Conservation (phyloP, 2,329 filamentous ascomycete genomes). For the Didymella segeticola region DNA sequence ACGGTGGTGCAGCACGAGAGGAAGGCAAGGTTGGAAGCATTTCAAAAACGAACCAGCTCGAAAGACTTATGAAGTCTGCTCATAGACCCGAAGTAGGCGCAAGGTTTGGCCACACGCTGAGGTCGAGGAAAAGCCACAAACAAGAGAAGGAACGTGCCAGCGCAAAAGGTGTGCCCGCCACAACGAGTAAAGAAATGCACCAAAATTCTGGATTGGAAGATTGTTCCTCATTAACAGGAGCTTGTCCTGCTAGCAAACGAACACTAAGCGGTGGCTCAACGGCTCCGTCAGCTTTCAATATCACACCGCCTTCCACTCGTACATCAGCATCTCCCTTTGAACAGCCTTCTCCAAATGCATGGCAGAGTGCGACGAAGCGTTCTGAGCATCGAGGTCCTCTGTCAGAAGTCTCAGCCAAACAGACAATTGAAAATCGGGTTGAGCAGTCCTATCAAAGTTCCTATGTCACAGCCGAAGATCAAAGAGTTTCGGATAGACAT, state of each 20-base stretch:
- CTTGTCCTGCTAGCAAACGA: neutral
- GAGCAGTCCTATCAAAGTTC: no score
- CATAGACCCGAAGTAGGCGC: conserved; percentile 1
- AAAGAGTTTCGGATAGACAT: no score
- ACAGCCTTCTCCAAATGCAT: neutral
- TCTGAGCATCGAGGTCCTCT: neutral
- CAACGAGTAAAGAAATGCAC: neutral
- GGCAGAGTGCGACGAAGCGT: neutral
- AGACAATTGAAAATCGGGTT: no score
- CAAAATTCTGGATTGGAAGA: neutral
- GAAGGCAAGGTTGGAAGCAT: neutral
- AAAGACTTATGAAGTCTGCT: no score
- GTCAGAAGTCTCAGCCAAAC: neutral
- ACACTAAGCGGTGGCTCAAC: neutral
- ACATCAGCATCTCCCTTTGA: neutral
- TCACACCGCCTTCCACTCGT: neutral
- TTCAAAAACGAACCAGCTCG: no score
- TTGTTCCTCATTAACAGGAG: no score
- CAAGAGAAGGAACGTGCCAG: neutral
- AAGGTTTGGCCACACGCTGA: neutral
- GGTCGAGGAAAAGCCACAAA: neutral
- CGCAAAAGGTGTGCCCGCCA: neutral
- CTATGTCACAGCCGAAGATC: neutral
- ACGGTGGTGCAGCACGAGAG: neutral
- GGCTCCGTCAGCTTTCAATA: no score